Evolutionary conservation across 768 basidiomycete genomes (phyloP), one percentile per base, ranked within the genome.

Genomic region (Tylopilus felleus): DNA sequence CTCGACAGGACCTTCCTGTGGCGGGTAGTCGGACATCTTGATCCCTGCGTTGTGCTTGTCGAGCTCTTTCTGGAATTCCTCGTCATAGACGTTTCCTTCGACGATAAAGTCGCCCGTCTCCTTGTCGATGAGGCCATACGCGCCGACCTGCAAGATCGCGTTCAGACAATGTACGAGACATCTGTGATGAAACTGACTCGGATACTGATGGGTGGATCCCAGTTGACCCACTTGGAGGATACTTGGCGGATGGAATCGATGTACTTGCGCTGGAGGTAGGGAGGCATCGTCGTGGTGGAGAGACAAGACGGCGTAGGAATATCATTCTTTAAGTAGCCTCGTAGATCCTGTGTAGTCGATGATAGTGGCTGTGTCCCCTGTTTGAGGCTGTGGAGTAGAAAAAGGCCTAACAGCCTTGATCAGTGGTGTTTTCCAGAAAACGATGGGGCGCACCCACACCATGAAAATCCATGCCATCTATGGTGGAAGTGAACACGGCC

Each of bases 151-250:
- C 9, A 9, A 41, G 8, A 17, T 14, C 8, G 2, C 4, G 41
- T 28, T 61, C 19, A 55, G 35, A 28, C 13, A 21, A 45, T 42
- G 27, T 19, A 31, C 5, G 19, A 22, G 6, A 45, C 33, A 3
- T 36, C 4, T 5, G n/a, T 0, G 28, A 38, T 14, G 42, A 49
- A 19, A 58, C 65, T 25, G 38, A 71, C 72, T 49, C 56, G 47
- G 47, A 71, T 57, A 23, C 50, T 49, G 29, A 58, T 58, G 9
- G 64, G 65, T 0, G 73, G 71, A 39, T 74, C 70, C 73, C 73
- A 74, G 40, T 67, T 74, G 23, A 71, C 70, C 69, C 67, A 74
- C 55, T 74, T 74, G 21, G 66, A 69, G 13, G 71, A 69, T 4
- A 46, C 49, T 3, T 39, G 21, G 9, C 43, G 60, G 33, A 74